These are phyloP conservation scores for Tricholoma matsutake DNA, from an alignment of 768 basidiomycete species.

Conservation along the genomic window DNA sequence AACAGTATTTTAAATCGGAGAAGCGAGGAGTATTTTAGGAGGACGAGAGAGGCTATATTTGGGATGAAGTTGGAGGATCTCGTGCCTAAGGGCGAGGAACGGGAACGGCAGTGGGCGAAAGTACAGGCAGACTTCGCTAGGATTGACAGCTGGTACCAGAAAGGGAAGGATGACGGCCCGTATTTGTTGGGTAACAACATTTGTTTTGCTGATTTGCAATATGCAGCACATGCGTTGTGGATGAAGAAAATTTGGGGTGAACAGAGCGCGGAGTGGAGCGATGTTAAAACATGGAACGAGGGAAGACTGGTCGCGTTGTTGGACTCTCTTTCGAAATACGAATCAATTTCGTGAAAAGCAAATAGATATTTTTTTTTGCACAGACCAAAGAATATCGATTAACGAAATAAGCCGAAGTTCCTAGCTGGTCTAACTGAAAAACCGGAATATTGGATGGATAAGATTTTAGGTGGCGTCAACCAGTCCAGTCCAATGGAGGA, in stretches of 20 bases:
- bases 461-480: too few species aligned
- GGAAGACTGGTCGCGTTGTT: conserved; percentile 27
- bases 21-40: conserved; percentile 33
- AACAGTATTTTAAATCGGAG: conserved; percentile 25
- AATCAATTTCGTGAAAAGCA: neutral
- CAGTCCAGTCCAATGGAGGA: too few species aligned
- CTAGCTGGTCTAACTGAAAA: too few species aligned
- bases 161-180: conserved; percentile 17
- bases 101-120: conserved; percentile 19
- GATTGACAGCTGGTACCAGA: conserved; percentile 20
- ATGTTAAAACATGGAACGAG: conserved; percentile 27
- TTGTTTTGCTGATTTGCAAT: conserved; percentile 34
- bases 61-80: conserved; percentile 21
- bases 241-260: conserved; percentile 27
- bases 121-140: conserved; percentile 16
- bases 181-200: conserved; percentile 31
- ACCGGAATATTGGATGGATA: too few species aligned
- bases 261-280: conserved; percentile 34
- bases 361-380: too few species aligned
- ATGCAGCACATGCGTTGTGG: conserved; percentile 27
- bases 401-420: too few species aligned
- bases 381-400: too few species aligned
- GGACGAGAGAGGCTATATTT: conserved; percentile 20
- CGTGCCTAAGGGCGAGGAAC: conserved; percentile 18
- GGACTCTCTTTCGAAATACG: neutral